Conservation (phyloP, 176 grass and related monocot genomes). For the Avena atlantica region DNA sequence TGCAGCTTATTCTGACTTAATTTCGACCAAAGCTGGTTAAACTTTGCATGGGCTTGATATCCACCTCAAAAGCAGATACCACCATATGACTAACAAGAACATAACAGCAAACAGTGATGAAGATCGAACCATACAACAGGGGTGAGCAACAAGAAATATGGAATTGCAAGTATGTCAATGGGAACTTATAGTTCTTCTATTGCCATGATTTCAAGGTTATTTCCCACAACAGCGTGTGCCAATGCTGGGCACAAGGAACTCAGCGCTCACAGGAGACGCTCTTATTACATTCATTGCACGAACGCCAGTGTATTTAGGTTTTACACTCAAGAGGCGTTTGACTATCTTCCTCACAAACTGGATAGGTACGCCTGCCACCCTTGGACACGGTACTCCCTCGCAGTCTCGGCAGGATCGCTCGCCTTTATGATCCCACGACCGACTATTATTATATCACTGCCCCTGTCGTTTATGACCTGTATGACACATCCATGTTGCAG, state of each 20-base stretch:
- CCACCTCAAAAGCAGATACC: no score
- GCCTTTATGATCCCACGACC: conserved; percentile 89
- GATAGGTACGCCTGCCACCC: conserved; percentile 84
- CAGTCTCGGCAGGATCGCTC: conserved; percentile 53
- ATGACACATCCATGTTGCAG: not conserved
- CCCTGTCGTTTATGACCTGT: conserved; percentile 84
- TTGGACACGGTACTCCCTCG: conserved; percentile 73
- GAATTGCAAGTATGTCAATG: not conserved
- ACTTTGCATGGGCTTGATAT: no score
- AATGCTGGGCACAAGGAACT: not conserved
- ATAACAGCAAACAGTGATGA: no score
- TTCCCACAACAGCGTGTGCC: not conserved
- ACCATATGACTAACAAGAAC: no score
- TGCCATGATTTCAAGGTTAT: not conserved
- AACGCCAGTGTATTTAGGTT: not conserved
- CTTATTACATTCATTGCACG: conserved; percentile 34
- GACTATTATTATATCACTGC: conserved; percentile 90
- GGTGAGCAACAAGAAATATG: not conserved
- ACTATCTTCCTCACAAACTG: conserved; percentile 54
- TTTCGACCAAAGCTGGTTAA: no score
- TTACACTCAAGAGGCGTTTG: not conserved
- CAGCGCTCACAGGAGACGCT: not conserved
- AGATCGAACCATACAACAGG: not conserved
- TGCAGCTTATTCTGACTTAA: no score
- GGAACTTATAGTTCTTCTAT: not conserved